A percentile compares a stretch with the other conserved stretches of the same genome.
Conservation (phyloP, 176 grass and related monocot species). For the Triticum dicoccoides region DNA sequence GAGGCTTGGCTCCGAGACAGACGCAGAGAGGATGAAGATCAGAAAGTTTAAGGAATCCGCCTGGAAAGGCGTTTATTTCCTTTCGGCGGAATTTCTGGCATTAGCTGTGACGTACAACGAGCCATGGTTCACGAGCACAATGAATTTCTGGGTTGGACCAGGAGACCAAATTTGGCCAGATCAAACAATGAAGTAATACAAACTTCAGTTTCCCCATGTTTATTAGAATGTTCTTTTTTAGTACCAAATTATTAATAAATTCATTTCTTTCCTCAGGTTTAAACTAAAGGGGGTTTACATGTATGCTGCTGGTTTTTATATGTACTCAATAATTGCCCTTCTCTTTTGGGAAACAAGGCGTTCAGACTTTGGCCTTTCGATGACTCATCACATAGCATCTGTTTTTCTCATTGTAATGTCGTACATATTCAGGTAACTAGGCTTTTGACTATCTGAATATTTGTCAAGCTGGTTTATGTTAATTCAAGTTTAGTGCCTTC, state of each 20-base stretch:
- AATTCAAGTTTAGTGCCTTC: not conserved
- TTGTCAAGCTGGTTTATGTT: not conserved
- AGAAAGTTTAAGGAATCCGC: conserved; percentile 81
- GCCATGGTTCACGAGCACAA: conserved; percentile 77
- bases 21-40: conserved; percentile 54
- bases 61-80: conserved; percentile 86
- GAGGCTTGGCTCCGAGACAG: conserved; percentile 17
- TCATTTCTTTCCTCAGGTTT: conserved; percentile 34
- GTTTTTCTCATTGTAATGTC: conserved; percentile 69
- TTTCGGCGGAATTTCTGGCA: conserved; percentile 66
- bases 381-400: conserved; percentile 71
- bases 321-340: conserved; percentile 83
- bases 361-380: conserved; percentile 71
- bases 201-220: not conserved
- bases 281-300: conserved; percentile 82
- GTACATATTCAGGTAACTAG: conserved; percentile 77
- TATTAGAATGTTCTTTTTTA: conserved; percentile 3
- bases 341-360: conserved; percentile 83
- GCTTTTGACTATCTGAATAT: conserved; percentile 10
- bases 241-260: not conserved
- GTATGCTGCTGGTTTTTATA: conserved; percentile 82
- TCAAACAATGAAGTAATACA: conserved; percentile 67
- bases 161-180: conserved; percentile 79
- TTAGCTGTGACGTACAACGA: conserved; percentile 71
- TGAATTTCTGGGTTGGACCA: conserved; percentile 79